Evolutionary conservation across 345 rosid genomes (phyloP).

Genomic region (Pelargonium nanum): DNA sequence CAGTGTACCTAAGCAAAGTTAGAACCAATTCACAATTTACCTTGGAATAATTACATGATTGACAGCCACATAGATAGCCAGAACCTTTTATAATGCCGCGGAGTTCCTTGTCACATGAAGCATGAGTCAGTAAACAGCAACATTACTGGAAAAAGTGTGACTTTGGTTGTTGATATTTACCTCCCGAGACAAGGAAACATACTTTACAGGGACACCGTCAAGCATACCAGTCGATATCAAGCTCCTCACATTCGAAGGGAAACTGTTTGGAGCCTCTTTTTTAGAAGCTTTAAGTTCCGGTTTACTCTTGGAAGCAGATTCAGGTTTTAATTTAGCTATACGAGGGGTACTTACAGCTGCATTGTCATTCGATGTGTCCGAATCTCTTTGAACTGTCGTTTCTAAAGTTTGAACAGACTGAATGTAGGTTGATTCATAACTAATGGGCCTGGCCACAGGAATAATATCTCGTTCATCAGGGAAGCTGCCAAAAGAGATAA

Average conservation of each 20-base stretch:
- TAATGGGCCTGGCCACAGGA: constrained; percentile 28
- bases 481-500: constrained; percentile 54
- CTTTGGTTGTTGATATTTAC: constrained; percentile 25
- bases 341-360: constrained; percentile 20
- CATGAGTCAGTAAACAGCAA: constrained; percentile 12
- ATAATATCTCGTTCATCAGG: constrained; percentile 40
- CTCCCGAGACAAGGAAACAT: constrained; percentile 65
- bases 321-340: constrained; percentile 36
- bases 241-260: constrained; percentile 90
- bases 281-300: constrained; percentile 39
- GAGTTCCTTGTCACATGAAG: constrained; percentile 48
- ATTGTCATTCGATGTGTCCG: constrained; percentile 24
- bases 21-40: constrained; percentile 25
- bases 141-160: constrained; percentile 12
- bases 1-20: background rate
- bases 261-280: constrained; percentile 80
- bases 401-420: constrained; percentile 35
- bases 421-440: constrained; percentile 35
- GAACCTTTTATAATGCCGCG: constrained; percentile 75
- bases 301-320: constrained; percentile 43
- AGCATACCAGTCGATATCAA: constrained; percentile 91
- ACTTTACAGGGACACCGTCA: constrained; percentile 84
- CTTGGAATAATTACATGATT: constrained; percentile 62
- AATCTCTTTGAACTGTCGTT: constrained; percentile 27
- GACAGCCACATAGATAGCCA: constrained; percentile 90